Base-by-base conservation (phyloP, 164 flowering plant species). In the Houttuynia cordata region DNA sequence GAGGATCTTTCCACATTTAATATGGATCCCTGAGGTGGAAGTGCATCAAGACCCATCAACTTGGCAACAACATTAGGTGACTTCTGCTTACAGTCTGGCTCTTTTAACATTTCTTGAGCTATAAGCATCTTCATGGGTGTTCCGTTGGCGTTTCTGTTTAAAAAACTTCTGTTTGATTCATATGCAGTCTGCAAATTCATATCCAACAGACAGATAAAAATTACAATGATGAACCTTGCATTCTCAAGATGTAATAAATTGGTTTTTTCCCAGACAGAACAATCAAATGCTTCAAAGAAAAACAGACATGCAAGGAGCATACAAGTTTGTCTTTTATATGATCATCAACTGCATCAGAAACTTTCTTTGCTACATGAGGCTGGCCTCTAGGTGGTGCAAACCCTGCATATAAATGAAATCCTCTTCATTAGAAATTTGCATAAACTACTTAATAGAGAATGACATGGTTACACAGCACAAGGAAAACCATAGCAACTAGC, bases 121-220 rank as follows among this genome's bases (percentile, higher is more conserved):
- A 90, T 78, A 51, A 93, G 95, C 81, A 80, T 83, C 78, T 93
- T 93, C 85, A 93, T 88, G 59, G 99, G 95, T 60, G 88, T 86
- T 72, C 87, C 86, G 70, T 68, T 77, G 14, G 76, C 66, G 70
- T 74, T 82, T 56, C 73, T 77, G 74, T 75, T 78, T 51, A 81
- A 79, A 56, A 76, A 69, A 59, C 64, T 75, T 69, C 73, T 76
- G 51, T 68, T 74, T 30, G 73, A 61, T 61, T 90, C 92, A 52
- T 79, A 67, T 41, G 73, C 73, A 45, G 79, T 70, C 98, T 92
- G 83, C 66, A 15, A 80, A 9, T 56, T 19, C 47, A 57, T 66
- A 70, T 47, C 59, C 42, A 51, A 14, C 51, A 47, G 34, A 25
- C 59, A 25, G n/a, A n/a, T n/a, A 57, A 25, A 17, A 10, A 57